These are phyloP conservation scores for Tulasnella sp. DNA, from an alignment of 768 basidiomycete genomes.

Conservation along the genomic window DNA sequence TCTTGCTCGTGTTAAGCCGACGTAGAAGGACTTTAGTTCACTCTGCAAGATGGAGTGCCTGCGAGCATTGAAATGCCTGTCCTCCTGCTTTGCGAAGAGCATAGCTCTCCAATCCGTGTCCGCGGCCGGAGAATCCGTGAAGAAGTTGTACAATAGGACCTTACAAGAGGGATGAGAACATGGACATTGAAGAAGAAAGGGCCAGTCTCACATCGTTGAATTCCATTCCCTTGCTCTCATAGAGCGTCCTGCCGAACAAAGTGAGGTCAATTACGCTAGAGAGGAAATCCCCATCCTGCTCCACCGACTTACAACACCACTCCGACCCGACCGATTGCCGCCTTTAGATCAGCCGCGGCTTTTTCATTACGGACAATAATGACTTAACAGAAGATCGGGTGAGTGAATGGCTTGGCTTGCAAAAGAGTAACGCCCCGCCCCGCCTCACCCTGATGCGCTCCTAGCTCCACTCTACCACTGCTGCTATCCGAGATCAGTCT, in stretches of 20 bases:
- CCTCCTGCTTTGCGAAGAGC: neutral
- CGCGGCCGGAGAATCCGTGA: slow-evolving; percentile 51
- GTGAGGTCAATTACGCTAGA: slow-evolving; percentile 22
- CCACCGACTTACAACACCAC: slow-evolving; percentile 27
- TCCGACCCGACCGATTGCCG: slow-evolving; percentile 51
- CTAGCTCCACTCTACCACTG: slow-evolving; percentile 6
- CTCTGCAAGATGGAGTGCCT: slow-evolving; percentile 4
- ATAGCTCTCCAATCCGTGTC: slow-evolving; percentile 50
- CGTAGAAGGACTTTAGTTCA: slow-evolving; percentile 22
- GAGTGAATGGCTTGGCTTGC: slow-evolving; percentile 39
- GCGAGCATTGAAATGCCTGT: neutral
- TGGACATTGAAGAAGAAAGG: neutral
- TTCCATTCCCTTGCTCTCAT: slow-evolving; percentile 60
- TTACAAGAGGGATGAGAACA: slow-evolving; percentile 26
- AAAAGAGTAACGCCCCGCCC: neutral
- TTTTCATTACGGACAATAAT: slow-evolving; percentile 59
- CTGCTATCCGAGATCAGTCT: neutral
- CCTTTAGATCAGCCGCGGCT: slow-evolving; percentile 41
- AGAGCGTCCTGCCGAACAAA: slow-evolving; percentile 36
- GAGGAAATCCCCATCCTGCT: neutral
- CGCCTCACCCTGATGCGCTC: slow-evolving; percentile 13
- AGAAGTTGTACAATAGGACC: slow-evolving; percentile 72
- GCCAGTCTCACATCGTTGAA: slow-evolving; percentile 47
- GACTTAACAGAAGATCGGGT: slow-evolving; percentile 47
- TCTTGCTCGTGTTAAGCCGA: slow-evolving; percentile 20